These are phyloP conservation scores for Penicillium sp. DNA, from an alignment of 2,329 filamentous ascomycete genomes.

Conservation along the genomic window DNA sequence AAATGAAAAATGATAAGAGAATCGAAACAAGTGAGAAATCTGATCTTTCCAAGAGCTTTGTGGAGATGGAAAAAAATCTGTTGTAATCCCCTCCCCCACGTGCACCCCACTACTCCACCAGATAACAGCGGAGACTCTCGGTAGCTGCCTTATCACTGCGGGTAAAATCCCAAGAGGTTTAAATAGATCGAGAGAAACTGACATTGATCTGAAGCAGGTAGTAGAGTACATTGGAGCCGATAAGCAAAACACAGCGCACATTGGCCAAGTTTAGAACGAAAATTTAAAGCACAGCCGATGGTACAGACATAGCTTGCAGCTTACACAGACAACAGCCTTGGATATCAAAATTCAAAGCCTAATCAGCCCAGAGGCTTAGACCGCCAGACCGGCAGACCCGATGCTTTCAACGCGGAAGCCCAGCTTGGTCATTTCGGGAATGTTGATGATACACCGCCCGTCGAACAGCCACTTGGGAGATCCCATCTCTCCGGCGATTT, in stretches of 20 bases:
- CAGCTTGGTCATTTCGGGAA: slow-evolving; percentile 12
- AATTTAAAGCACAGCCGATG: not conserved
- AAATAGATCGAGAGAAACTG: not conserved
- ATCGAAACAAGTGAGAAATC: not conserved
- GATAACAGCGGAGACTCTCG: not conserved
- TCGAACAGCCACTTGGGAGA: slow-evolving; percentile 19
- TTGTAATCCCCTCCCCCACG: slow-evolving; percentile 1
- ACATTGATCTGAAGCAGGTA: not conserved
- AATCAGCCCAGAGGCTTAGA: not conserved
- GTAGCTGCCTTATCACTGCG: not conserved
- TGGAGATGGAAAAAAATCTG: not conserved
- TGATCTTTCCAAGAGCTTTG: not conserved
- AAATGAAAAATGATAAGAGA: not conserved
- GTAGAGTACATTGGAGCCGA: not conserved
- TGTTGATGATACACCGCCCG: slow-evolving; percentile 16
- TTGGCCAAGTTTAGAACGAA: not conserved
- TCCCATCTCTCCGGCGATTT: slow-evolving; percentile 8
- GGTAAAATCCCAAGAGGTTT: not conserved
- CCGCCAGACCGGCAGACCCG: slow-evolving; percentile 10
- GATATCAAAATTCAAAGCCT: not conserved
- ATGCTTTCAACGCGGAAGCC: slow-evolving; percentile 19
- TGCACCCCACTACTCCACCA: slow-evolving; percentile 2
- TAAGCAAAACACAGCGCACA: not conserved
- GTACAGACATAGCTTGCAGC: not conserved
- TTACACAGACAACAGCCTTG: not conserved